Evolutionary conservation across 2,329 filamentous ascomycete genomes (phyloP), one percentile per base, ranked within the genome.

Genomic region (Alternaria ventricosa): DNA sequence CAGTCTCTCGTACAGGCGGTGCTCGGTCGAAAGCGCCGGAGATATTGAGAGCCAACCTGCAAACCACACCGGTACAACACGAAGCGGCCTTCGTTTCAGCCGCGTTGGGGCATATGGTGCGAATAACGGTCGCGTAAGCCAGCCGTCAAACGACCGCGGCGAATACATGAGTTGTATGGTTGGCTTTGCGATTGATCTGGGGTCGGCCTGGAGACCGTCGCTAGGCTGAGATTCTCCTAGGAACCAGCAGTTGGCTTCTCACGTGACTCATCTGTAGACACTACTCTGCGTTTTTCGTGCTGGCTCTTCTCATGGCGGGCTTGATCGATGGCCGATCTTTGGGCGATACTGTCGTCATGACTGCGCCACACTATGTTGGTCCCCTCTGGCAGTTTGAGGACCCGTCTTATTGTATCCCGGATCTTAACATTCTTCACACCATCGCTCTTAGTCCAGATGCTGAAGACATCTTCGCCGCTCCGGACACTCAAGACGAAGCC

Each of bases 401-500:
- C 87, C 68, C 93, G 92, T 83, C 96, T 97, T 87, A 98, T 94
- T 33, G 92, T 97, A 83, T 99, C 94, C 92, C 95, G 90, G 76
- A 99, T 97, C 85, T 97, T 97, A 73, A 98, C 91, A 80, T 97
- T 96, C 75, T 93, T 90, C 67, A 94, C 93, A 47, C 94, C 95
- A 76, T 97, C 93, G 74, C 93, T 96, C 80, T 94, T 92, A 59
- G 94, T 97, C 96, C 96, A 99, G 78, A 99, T 94, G 83, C 94
- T 97, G 80, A 99, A 87, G 66, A 98, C 96, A 78, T 99, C 96
- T 83, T 99, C 96, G 46, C 94, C 95, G 75, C 94, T 97, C 66
- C 96, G 88, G 67, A 99, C 92, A 79, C 94, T 98, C 46, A 99
- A 87, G 28, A 99, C 96, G 58, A 92, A 93, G 64, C 96, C 96